Base-by-base conservation (phyloP, 164 flowering plant genomes). In the Tinospora cordifolia region DNA sequence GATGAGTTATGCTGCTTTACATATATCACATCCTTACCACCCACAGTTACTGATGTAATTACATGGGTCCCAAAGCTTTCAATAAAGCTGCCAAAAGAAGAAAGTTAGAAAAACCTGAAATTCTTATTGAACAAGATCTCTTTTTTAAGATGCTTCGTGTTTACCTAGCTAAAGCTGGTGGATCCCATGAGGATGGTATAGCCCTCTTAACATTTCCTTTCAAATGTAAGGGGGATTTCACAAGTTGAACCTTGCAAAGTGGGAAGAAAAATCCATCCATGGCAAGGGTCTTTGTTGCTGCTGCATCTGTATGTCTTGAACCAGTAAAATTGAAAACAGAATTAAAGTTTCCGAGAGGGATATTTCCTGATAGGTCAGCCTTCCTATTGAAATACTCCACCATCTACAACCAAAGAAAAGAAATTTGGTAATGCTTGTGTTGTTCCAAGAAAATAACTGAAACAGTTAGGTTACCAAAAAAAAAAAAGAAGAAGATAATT, bases 21-120 rank as follows among this genome's bases (percentile, higher is more conserved):
- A 57, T 85, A 91, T 67, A 91, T 82, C 49, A 87, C 88, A 76
- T 91, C 97, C 81, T 84, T 88, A 36, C 97, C 95, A 15, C 97
- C 97, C 71, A 90, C 82, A 46, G 91, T 87, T n/a, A 87, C 84
- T 25, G 95, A 88, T 38, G 84, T 84, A 62, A 88, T 83, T 49
- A 91, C 81, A 84, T 91, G 97, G 3, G 97, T 91, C 69, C 97
- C 97, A 83, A 83, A 91, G 70, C 84, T 87, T 65, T 88, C 91
- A 68, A 91, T 89, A 54, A 91, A 91, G 75, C 97, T 91, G 89
- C 64, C 69, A 65, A 60, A 75, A 65, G 70, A 73, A 27, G 24
- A 74, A 68, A 12, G 21, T 77, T 26, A 75, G 63, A 34, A 38
- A 27, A 73, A 3, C n/a, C 36, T 3, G 4, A 51, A 69, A 34